Base-by-base conservation (phyloP, 169 alveolate genomes). In the Plasmodium falciparum region DNA sequence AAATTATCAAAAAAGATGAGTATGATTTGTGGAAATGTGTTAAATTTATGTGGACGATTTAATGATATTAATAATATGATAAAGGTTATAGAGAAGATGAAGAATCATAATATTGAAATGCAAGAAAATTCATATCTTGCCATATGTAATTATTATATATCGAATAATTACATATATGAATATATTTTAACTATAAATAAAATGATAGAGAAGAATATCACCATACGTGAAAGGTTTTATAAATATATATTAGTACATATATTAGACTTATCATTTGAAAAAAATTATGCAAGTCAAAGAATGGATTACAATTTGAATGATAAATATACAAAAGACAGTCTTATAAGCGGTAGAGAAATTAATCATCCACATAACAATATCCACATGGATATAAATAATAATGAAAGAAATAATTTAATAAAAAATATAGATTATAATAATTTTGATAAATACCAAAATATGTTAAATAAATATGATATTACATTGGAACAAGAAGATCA, bases 91-190 rank as follows among this genome's bases (percentile, higher is more conserved):
- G 65, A 83, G 45, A 83, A 70, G 22, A 83, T 83, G 91, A 83
- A 83, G 45, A 20, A 5, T n/a, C 47, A 69, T 24, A 83, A 83
- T 2, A 54, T 83, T 56, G 85, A 83, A 13, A 83, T 83, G 91
- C 85, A 24, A 20, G 91, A 83, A 43, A 83, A 83, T 69, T 83
- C 83, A 13, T 83, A 56, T 17, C 26, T 83, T 9, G 91, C 91
- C 6, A 83, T 83, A 69, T 83, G 91, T 26, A 83, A 83, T 50
- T 83, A 83, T 56, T 83, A 83, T 43, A 83, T 83, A 2, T 67
- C 85, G 59, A 83, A 83, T 72, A 83, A 83, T 83, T 83, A 83
- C 22, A 83, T 83, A 43, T 67, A 83, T 58, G 91, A 83, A 61
- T 83, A 83, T 62, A 47, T 83, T 4, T 49, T 83, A 15, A 83